A percentile compares a stretch with the other conserved stretches of the same genome.
phyloP scores from a whole-genome alignment of 2,329 filamentous ascomycete genomes.

The Penicillium digitatum region DNA sequence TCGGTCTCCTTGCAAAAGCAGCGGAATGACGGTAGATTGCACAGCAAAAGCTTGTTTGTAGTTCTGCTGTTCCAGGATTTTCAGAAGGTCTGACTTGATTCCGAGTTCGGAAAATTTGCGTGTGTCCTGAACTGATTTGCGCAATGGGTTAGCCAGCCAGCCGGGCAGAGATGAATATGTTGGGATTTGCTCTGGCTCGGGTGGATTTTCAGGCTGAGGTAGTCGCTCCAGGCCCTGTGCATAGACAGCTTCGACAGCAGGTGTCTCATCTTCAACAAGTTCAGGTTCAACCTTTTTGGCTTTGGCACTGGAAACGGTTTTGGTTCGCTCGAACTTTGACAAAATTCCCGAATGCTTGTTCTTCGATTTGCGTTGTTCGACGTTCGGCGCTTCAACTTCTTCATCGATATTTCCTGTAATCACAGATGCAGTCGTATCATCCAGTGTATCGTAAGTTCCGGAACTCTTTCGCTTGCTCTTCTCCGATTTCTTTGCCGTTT shows the following conservation, averaged over 20 bases:
- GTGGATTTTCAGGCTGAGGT: conserved; percentile 63
- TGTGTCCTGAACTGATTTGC: conserved; percentile 58
- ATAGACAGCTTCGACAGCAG: conserved; percentile 30
- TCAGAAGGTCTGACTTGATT: conserved; percentile 57
- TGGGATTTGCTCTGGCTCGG: conserved; percentile 56
- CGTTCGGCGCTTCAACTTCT: conserved; percentile 18
- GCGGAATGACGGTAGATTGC: conserved; percentile 73
- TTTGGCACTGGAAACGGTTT: conserved; percentile 22
- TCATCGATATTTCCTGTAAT: conserved; percentile 5
- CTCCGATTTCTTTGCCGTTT: conserved; percentile 35
- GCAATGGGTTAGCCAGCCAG: conserved; percentile 76
- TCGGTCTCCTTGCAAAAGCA: conserved; percentile 65
- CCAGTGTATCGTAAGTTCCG: conserved; percentile 7
- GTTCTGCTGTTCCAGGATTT: conserved; percentile 63
- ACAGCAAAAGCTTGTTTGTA: conserved; percentile 72
- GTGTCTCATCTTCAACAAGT: conserved; percentile 10
- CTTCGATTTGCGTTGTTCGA: conserved; percentile 23
- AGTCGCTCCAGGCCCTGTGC: conserved; percentile 67
- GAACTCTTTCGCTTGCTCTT: conserved; percentile 36
- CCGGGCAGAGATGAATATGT: conserved; percentile 73
- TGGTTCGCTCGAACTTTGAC: conserved; percentile 41
- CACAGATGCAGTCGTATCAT: conserved; percentile 30
- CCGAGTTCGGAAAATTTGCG: conserved; percentile 62
- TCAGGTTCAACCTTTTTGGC: conserved; percentile 12
- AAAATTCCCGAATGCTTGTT: conserved; percentile 36